Base-by-base conservation (phyloP, 495 filamentous ascomycete genomes). In the Penicillium lagena region DNA sequence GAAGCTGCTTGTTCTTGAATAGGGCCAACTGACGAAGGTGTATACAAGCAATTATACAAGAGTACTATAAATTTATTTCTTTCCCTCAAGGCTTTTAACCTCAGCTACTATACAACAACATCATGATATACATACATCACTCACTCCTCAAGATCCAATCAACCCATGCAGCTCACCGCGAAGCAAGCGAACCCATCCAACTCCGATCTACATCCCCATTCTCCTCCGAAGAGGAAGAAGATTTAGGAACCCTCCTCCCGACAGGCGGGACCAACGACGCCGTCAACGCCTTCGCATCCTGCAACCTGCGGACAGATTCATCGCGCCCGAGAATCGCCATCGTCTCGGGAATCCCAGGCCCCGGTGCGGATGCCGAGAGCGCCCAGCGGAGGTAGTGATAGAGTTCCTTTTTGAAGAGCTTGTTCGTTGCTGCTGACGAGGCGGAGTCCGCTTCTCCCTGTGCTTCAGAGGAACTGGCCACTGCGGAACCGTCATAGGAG, bases 351-450 rank as follows among this genome's bases (percentile, higher is more conserved):
- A 85, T 64, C 2, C 68, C 56, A 10, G 84, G 82, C 0, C 88
- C 88, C 4, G 75, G 64, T 9, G 66, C 64, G 8, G 74, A 76
- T 12, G 66, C 83, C 0, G 70, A 58, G 29, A 91, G 39, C 1
- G 81, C 81, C 80, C 87, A 86, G 38, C 88, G 77, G 42, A 90
- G 62, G 47, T 83, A 77, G 35, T 72, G 64, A 52, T 81, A 75
- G 7, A 71, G 51, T 37, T 62, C 60, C 49, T 65, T 71, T 52
- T 75, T 72, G 52, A 64, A 68, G 12, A 52, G 39, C 48, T 60
- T 67, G 35, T 64, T 56, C 12, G 66, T 52, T 2, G 47, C 30
- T 1, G 56, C 37, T 4, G 47, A 28, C 27, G 40, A 28, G 12
- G n/a, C 10, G 22, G 32, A 39, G 28, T 34, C 32, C 32, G 32